A percentile compares a stretch with the other conserved stretches of the same genome.
Conservation (phyloP, 1,284 basidiomycete genomes). For the Tilletia indica region DNA sequence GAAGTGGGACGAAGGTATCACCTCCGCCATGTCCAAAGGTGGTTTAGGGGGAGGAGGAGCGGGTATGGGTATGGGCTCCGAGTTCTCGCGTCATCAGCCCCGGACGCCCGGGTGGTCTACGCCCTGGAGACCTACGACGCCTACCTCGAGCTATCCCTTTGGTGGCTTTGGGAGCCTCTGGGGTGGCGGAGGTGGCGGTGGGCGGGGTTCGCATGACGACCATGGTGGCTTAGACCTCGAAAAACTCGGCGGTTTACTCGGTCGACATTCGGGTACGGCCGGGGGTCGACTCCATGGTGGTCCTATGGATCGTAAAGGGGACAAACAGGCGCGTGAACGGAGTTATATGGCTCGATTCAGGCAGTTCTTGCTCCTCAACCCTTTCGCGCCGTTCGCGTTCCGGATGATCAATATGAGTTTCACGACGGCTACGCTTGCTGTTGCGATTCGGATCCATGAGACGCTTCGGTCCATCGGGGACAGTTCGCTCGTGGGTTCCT, state of each 20-base stretch:
- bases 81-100: constrained; percentile 46
- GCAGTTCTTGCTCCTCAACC: constrained; percentile 51
- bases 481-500: constrained; percentile 74
- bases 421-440: constrained; percentile 73
- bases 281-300: neutral
- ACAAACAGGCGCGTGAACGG: neutral
- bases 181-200: neutral
- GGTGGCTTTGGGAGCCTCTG: constrained; percentile 22
- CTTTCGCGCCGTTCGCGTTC: constrained; percentile 66
- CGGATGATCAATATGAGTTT: constrained; percentile 79
- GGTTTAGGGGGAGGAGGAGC: neutral
- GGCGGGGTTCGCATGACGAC: neutral
- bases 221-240: constrained; percentile 4
- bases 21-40: neutral
- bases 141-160: constrained; percentile 27
- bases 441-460: constrained; percentile 72
- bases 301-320: neutral
- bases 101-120: constrained; percentile 49
- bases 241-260: neutral
- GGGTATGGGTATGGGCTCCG: neutral
- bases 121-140: constrained; percentile 47
- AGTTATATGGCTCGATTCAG: constrained; percentile 28
- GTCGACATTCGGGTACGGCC: neutral
- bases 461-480: constrained; percentile 63
- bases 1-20: neutral